Percentiles rank a stretch among this genome's conserved stretches.
These are phyloP conservation scores for Eucalyptus pumila DNA, from an alignment of 345 rosid species.

Conservation along the genomic window DNA sequence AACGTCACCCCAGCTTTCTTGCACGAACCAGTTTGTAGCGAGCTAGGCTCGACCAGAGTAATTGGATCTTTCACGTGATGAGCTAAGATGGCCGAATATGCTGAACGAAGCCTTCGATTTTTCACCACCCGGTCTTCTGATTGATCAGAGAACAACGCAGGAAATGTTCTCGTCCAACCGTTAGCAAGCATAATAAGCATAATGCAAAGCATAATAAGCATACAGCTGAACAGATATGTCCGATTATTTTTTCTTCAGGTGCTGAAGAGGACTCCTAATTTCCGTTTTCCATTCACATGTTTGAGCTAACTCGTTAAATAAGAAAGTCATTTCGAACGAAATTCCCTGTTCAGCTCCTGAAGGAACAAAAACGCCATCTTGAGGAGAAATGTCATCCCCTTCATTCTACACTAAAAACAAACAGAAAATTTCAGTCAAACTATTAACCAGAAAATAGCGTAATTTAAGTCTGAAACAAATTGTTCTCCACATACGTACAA, in stretches of 20 bases:
- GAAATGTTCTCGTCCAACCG: background rate
- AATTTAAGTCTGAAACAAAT: background rate
- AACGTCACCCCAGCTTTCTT: background rate
- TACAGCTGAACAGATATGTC: background rate
- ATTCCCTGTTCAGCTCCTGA: background rate
- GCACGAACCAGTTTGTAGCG: background rate
- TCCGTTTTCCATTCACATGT: background rate
- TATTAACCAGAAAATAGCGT: background rate
- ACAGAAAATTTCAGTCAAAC: background rate
- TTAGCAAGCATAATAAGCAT: background rate
- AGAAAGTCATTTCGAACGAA: background rate
- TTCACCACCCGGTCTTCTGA: background rate
- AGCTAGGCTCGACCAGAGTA: background rate
- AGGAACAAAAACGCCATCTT: background rate
- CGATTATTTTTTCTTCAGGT: background rate
- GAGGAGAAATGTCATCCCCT: background rate
- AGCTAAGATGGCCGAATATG: background rate
- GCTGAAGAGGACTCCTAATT: background rate
- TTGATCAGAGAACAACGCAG: background rate
- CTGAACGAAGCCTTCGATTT: background rate
- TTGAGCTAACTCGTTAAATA: background rate
- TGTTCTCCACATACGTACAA: background rate
- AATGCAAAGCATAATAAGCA: background rate
- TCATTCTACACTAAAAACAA: background rate
- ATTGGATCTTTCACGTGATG: background rate